Conservation (phyloP, 2,329 filamentous ascomycete species). For the Akanthomyces dipterigenus region DNA sequence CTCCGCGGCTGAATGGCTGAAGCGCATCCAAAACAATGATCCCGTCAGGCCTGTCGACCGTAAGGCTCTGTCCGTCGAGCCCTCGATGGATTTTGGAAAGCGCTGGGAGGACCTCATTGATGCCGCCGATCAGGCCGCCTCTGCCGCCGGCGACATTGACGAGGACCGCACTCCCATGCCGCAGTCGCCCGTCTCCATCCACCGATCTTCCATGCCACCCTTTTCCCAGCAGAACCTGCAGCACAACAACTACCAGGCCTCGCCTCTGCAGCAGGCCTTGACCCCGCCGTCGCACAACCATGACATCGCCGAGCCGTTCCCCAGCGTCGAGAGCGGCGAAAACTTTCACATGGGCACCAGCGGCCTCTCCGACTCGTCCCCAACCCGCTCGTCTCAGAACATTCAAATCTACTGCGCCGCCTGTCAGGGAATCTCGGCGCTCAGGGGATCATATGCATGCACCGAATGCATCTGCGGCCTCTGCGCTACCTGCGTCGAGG, state of each 20-base stretch:
- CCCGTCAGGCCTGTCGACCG: slow-evolving; percentile 62
- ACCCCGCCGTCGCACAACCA: slow-evolving; percentile 71
- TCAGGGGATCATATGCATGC: slow-evolving; percentile 85
- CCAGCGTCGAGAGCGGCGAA: slow-evolving; percentile 65
- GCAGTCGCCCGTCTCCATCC: slow-evolving; percentile 58
- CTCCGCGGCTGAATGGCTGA: slow-evolving; percentile 62
- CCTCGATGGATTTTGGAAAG: slow-evolving; percentile 74
- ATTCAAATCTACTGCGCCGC: slow-evolving; percentile 91
- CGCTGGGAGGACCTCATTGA: slow-evolving; percentile 96
- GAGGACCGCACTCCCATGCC: slow-evolving; percentile 80
- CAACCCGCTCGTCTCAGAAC: slow-evolving; percentile 63
- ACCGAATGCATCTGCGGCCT: slow-evolving; percentile 94
- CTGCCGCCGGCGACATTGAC: slow-evolving; percentile 83
- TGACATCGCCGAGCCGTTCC: slow-evolving; percentile 70
- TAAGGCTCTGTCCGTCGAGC: slow-evolving; percentile 83
- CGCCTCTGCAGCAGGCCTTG: slow-evolving; percentile 81
- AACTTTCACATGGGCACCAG: slow-evolving; percentile 64
- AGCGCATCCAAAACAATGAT: slow-evolving; percentile 52
- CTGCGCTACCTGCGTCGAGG: slow-evolving; percentile 80
- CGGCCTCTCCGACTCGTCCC: slow-evolving; percentile 63
- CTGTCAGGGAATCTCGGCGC: slow-evolving; percentile 67
- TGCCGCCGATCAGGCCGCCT: slow-evolving; percentile 66
- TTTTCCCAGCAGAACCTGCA: slow-evolving; percentile 54
- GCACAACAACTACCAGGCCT: slow-evolving; percentile 69
- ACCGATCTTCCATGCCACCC: slow-evolving; percentile 55